These are phyloP conservation scores for Meripilus lineatus DNA, from an alignment of 1,284 basidiomycete species.

Conservation along the genomic window DNA sequence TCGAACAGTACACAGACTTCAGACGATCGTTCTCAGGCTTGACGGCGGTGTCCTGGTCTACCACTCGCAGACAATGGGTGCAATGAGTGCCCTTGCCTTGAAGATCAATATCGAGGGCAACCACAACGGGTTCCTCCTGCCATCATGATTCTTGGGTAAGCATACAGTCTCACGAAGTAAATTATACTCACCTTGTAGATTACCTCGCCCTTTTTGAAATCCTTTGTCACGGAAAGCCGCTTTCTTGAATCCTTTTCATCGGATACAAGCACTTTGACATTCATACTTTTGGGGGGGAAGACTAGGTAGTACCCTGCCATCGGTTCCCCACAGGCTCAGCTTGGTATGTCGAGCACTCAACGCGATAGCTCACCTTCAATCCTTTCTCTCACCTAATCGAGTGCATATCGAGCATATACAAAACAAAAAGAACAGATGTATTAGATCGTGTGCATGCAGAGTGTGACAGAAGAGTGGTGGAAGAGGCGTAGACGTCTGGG, in stretches of 20 bases:
- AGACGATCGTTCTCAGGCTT: conserved; percentile 47
- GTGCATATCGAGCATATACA: conserved; percentile 23
- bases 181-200: conserved; percentile 62
- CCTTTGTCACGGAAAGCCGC: conserved; percentile 64
- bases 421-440: conserved; percentile 43
- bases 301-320: conserved; percentile 63
- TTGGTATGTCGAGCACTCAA: conserved; percentile 11
- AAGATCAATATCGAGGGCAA: conserved; percentile 65
- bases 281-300: conserved; percentile 68
- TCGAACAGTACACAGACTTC: conserved; percentile 64
- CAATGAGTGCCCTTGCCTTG: conserved; percentile 63
- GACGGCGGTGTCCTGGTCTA: conserved; percentile 42
- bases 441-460: conserved; percentile 48
- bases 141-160: background rate
- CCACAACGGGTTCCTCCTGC: conserved; percentile 70
- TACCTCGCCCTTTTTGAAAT: conserved; percentile 62
- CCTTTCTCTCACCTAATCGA: conserved; percentile 53
- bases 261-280: conserved; percentile 64
- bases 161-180: no score
- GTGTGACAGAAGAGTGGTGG: conserved; percentile 10
- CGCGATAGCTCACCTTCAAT: conserved; percentile 67
- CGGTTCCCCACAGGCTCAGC: conserved; percentile 16
- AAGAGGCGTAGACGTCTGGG: conserved; percentile 6
- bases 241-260: no score
- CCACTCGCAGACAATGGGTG: conserved; percentile 60